Evolutionary conservation across 164 flowering plant species (phyloP).

Genomic region (Buxus sempervirens): DNA sequence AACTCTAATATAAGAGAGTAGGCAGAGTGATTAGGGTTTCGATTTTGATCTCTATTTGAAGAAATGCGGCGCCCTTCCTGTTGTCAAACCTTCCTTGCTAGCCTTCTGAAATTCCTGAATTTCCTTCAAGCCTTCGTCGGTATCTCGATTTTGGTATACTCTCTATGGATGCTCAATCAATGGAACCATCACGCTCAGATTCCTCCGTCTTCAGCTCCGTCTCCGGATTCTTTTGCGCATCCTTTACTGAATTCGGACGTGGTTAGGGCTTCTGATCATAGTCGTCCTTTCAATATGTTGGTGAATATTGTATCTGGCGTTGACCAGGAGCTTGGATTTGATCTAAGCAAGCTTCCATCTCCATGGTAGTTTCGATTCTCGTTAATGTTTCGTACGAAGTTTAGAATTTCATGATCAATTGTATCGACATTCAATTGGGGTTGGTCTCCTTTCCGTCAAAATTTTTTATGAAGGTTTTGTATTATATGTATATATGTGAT

Average conservation of each 20-base stretch:
- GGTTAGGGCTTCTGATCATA: conserved; percentile 8
- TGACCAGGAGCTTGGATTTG: conserved; percentile 24
- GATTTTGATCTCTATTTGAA: background rate
- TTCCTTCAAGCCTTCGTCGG: conserved; percentile 68
- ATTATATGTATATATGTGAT: background rate
- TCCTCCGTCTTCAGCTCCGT: conserved; percentile 32
- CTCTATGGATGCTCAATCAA: conserved; percentile 62
- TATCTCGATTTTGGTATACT: conserved; percentile 57
- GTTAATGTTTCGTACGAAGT: too few species aligned
- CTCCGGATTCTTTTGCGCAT: conserved; percentile 23
- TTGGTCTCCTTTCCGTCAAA: too few species aligned
- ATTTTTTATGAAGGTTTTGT: too few species aligned
- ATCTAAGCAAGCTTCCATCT: conserved; percentile 40
- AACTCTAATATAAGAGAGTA: background rate
- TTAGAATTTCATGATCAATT: too few species aligned
- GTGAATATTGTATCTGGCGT: conserved; percentile 28
- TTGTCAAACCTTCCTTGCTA: conserved; percentile 49
- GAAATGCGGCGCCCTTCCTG: conserved; percentile 39
- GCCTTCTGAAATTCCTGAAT: conserved; percentile 57
- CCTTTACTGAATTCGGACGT: conserved; percentile 9
- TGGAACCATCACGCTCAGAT: conserved; percentile 44
- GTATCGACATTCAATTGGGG: too few species aligned
- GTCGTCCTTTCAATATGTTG: conserved; percentile 18
- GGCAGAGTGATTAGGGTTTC: background rate
- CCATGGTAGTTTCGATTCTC: conserved; percentile 49